Percentiles rank a stretch among this genome's conserved stretches.
phyloP scores from a whole-genome alignment of 2,329 filamentous ascomycete species.

The Passalora sequoiae region DNA sequence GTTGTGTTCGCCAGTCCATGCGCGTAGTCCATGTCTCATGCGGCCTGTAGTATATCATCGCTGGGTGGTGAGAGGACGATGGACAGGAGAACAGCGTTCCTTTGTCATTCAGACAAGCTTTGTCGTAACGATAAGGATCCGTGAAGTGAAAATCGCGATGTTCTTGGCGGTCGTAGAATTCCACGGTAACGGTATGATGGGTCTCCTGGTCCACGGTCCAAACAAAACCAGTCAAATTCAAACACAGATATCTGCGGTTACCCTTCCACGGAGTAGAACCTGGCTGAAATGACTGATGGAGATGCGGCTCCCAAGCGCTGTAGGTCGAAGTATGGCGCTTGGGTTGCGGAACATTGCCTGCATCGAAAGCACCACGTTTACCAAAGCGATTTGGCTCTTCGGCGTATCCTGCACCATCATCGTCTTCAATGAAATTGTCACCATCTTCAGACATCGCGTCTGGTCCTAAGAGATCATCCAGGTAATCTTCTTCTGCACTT shows the following conservation, averaged over 20 bases:
- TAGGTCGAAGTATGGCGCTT: constrained; percentile 50
- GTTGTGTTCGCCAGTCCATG: constrained; percentile 78
- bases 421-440: constrained; percentile 87
- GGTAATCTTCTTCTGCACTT: constrained; percentile 59
- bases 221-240: constrained; percentile 89
- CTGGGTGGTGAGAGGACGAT: constrained; percentile 59
- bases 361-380: constrained; percentile 48
- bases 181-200: constrained; percentile 82
- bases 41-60: constrained; percentile 89
- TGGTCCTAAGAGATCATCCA: constrained; percentile 75
- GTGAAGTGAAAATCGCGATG: constrained; percentile 97
- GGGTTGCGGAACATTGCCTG: constrained; percentile 37
- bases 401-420: constrained; percentile 88
- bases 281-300: constrained; percentile 84
- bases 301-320: constrained; percentile 54
- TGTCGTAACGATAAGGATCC: constrained; percentile 92
- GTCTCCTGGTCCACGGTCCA: constrained; percentile 97
- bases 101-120: constrained; percentile 80
- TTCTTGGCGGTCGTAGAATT: constrained; percentile 92
- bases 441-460: constrained; percentile 54
- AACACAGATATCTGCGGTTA: constrained; percentile 84
- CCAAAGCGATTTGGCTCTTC: constrained; percentile 58
- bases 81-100: constrained; percentile 82
- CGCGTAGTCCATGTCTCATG: constrained; percentile 95
- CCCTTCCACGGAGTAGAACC: constrained; percentile 95